phyloP scores from a whole-genome alignment of 805 yeast species.

The Isabelozyma pseudorhagii region DNA sequence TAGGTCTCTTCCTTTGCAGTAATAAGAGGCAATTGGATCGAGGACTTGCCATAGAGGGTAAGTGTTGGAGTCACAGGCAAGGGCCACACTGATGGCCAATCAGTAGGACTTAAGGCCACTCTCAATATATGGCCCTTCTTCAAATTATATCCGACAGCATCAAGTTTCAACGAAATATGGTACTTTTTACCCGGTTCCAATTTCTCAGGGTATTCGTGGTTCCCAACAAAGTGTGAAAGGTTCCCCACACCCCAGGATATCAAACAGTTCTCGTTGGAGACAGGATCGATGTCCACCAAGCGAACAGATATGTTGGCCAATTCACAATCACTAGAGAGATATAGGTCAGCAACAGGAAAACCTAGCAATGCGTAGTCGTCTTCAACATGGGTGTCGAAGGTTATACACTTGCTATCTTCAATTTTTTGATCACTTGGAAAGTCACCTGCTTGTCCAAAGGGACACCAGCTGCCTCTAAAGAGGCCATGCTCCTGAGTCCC shows the following conservation, averaged over 20 bases:
- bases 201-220: conserved; percentile 39
- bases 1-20: conserved; percentile 8
- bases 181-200: conserved; percentile 28
- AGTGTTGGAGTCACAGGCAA: conserved; percentile 37
- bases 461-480: conserved; percentile 45
- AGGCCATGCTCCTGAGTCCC: conserved; percentile 41
- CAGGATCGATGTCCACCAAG: conserved; percentile 38
- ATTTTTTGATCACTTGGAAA: conserved; percentile 44
- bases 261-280: conserved; percentile 30
- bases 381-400: conserved; percentile 26
- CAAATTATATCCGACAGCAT: conserved; percentile 37
- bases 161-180: conserved; percentile 30
- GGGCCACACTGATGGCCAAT: conserved; percentile 51
- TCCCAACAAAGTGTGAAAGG: conserved; percentile 33
- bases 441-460: conserved; percentile 45
- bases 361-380: conserved; percentile 30
- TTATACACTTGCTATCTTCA: conserved; percentile 39
- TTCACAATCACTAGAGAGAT: conserved; percentile 32
- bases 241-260: conserved; percentile 48
- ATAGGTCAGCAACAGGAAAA: conserved; percentile 29
- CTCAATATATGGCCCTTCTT: conserved; percentile 36
- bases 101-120: conserved; percentile 41
- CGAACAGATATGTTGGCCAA: conserved; percentile 39
- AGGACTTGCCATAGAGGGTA: conserved; percentile 25
- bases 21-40: conserved; percentile 24